phyloP scores from a whole-genome alignment of 768 basidiomycete genomes.

The Pleurotus pulmonarius region DNA sequence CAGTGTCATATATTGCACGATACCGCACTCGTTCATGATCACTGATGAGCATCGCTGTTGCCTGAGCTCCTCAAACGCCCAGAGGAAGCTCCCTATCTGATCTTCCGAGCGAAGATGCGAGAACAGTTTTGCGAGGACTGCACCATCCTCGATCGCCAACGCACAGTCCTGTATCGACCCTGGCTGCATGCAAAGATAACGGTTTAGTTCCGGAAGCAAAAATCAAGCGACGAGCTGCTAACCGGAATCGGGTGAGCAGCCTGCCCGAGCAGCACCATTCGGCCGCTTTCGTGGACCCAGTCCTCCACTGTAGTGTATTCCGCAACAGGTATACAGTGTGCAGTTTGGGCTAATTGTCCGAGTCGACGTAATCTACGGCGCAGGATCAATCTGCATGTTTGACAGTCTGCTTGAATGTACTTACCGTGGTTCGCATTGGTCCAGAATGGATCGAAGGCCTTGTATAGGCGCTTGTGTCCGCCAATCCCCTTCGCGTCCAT shows the following conservation, averaged over 20 bases:
- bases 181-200: slow-evolving; percentile 27
- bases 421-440: slow-evolving; percentile 34
- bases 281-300: slow-evolving; percentile 45
- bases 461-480: slow-evolving; percentile 25
- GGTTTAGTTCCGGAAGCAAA: neutral
- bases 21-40: slow-evolving; percentile 36
- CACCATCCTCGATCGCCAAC: slow-evolving; percentile 60
- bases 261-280: slow-evolving; percentile 48
- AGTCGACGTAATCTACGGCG: slow-evolving; percentile 31
- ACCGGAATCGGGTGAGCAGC: slow-evolving; percentile 56
- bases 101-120: slow-evolving; percentile 43
- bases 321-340: slow-evolving; percentile 33
- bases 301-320: slow-evolving; percentile 40
- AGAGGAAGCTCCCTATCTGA: slow-evolving; percentile 49
- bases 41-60: slow-evolving; percentile 41
- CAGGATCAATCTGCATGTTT: no score
- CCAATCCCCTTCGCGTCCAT: slow-evolving; percentile 25
- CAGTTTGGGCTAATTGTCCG: slow-evolving; percentile 27
- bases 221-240: slow-evolving; percentile 14
- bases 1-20: slow-evolving; percentile 41
- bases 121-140: slow-evolving; percentile 57
- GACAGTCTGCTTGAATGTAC: slow-evolving; percentile 8
- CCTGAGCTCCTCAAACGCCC: slow-evolving; percentile 55
- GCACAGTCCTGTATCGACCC: slow-evolving; percentile 45
- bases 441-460: slow-evolving; percentile 24